phyloP scores from a whole-genome alignment of 345 rosid species.

The Arabidopsis thaliana region DNA sequence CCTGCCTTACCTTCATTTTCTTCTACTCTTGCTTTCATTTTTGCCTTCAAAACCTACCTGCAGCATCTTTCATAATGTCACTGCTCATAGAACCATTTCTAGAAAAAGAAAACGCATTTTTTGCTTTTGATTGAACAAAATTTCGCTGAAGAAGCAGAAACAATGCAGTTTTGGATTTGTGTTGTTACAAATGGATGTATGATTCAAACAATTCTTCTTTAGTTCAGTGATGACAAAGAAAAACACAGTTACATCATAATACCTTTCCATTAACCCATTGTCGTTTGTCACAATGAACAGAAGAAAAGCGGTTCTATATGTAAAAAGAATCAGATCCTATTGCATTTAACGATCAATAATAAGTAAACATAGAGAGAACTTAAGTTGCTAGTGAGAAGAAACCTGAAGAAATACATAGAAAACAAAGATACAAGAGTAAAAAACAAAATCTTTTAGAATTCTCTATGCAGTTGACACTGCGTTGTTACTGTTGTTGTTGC shows the following conservation, averaged over 20 bases:
- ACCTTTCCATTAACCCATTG: neutral
- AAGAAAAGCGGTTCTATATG: neutral
- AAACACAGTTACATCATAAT: neutral
- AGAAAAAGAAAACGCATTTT: neutral
- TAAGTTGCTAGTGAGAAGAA: conserved; percentile 31
- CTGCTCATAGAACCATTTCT: conserved; percentile 8
- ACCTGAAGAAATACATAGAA: neutral
- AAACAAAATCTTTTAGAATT: conserved; percentile 7
- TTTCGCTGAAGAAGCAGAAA: conserved; percentile 1
- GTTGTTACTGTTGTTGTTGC: conserved; percentile 30
- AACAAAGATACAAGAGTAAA: conserved; percentile 14
- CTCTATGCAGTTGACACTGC: conserved; percentile 43
- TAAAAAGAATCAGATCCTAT: conserved; percentile 35
- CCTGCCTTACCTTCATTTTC: conserved; percentile 3
- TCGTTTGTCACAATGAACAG: conserved; percentile 1
- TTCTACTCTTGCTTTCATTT: neutral
- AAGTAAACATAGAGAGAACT: conserved; percentile 5
- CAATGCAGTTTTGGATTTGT: neutral
- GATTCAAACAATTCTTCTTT: conserved; percentile 8
- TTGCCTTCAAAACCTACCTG: neutral
- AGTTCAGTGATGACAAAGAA: conserved; percentile 1
- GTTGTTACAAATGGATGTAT: conserved; percentile 18
- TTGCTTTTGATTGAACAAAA: neutral
- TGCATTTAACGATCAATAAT: conserved; percentile 30
- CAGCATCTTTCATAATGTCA: conserved; percentile 4